A percentile compares a stretch with the other conserved stretches of the same genome.
phyloP scores from a whole-genome alignment of 164 flowering plant species.

The Annona squamosa region DNA sequence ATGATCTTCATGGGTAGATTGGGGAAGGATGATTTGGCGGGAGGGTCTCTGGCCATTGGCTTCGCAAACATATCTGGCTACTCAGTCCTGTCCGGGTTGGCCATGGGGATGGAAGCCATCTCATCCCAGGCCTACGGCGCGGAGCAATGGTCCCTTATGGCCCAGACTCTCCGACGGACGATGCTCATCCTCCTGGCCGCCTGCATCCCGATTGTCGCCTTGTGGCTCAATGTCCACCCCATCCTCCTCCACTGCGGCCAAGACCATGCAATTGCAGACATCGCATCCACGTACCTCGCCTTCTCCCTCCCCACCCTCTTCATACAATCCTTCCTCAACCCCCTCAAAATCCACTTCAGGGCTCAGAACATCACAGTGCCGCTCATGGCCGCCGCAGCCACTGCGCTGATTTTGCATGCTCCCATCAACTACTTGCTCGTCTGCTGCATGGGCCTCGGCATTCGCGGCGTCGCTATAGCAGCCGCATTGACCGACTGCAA shows the following conservation, averaged over 20 bases:
- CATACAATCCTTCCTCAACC: slow-evolving; percentile 36
- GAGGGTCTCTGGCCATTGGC: slow-evolving; percentile 52
- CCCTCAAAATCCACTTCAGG: slow-evolving; percentile 42
- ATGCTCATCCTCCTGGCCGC: slow-evolving; percentile 26
- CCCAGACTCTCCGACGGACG: slow-evolving; percentile 43
- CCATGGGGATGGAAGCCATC: slow-evolving; percentile 65
- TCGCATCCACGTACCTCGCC: slow-evolving; percentile 36
- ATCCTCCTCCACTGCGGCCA: slow-evolving; percentile 39
- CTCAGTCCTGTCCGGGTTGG: slow-evolving; percentile 56
- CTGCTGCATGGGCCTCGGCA: slow-evolving; percentile 25
- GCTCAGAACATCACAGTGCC: slow-evolving; percentile 46
- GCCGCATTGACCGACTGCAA: slow-evolving; percentile 24
- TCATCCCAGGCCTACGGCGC: slow-evolving; percentile 64
- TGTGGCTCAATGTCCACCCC: slow-evolving; percentile 46
- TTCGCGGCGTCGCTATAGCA: slow-evolving; percentile 41
- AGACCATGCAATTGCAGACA: slow-evolving; percentile 32
- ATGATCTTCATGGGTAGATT: slow-evolving; percentile 52
- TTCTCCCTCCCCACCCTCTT: slow-evolving; percentile 50
- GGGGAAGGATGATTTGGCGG: slow-evolving; percentile 52
- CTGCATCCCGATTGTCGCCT: slow-evolving; percentile 43
- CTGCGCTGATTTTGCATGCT: slow-evolving; percentile 32
- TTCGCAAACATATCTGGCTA: slow-evolving; percentile 64
- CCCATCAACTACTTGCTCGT: slow-evolving; percentile 44
- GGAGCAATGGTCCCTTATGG: slow-evolving; percentile 37
- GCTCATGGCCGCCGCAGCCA: slow-evolving; percentile 26